Conservation (phyloP, 306 rosid genomes). For the Trichosanthes truncata region DNA sequence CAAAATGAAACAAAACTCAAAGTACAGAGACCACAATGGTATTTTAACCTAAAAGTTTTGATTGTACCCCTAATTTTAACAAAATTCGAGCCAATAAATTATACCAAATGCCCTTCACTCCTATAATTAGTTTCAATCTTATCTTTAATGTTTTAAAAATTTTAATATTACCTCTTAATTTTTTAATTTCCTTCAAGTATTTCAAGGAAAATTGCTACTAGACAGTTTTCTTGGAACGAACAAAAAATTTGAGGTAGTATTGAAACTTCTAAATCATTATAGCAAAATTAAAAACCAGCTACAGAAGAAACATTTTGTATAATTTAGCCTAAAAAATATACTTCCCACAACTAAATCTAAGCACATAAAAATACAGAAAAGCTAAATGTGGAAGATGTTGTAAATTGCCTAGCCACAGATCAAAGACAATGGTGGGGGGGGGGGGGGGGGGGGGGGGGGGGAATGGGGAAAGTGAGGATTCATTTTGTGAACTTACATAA, state of each 20-base stretch:
- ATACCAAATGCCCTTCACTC: neutral
- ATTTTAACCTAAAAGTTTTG: neutral
- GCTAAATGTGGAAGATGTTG: neutral
- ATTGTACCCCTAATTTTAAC: neutral
- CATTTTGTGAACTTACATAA: constrained; percentile 50
- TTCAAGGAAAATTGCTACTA: neutral
- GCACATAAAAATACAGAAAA: neutral
- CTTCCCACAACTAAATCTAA: neutral
- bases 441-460: neutral
- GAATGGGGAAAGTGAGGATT: neutral
- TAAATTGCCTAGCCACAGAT: neutral
- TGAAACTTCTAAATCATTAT: neutral
- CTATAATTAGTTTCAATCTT: neutral
- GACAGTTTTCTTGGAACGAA: neutral
- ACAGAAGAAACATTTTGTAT: neutral
- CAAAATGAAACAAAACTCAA: no score
- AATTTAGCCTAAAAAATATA: neutral
- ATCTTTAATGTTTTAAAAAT: neutral
- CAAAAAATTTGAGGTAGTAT: neutral
- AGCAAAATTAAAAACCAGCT: neutral
- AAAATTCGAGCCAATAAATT: neutral
- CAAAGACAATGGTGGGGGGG: neutral
- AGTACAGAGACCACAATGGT: no score
- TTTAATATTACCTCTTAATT: no score
- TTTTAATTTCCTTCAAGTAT: no score